phyloP scores from a whole-genome alignment of 164 flowering plant species.

The Vitis rotundifolia region DNA sequence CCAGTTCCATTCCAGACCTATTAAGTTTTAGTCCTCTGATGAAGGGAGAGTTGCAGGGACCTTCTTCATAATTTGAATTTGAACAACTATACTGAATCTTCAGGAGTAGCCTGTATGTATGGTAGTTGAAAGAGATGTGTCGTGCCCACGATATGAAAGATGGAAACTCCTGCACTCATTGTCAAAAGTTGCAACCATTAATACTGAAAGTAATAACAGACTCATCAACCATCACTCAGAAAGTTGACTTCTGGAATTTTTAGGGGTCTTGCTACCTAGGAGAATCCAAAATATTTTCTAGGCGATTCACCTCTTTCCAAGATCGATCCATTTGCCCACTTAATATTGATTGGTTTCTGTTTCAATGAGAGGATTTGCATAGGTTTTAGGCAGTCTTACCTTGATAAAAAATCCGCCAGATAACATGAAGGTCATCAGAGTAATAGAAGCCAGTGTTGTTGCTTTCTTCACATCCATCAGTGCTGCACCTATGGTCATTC shows the following conservation, averaged over 20 bases:
- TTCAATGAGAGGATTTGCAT: too few relatives aligned
- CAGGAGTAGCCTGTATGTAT: constrained; percentile 34
- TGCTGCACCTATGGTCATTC: constrained; percentile 37
- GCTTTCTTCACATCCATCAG: constrained; percentile 40
- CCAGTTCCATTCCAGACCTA: constrained; percentile 16
- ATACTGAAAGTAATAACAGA: too few relatives aligned
- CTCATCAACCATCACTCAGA: neutral
- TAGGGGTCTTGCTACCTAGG: neutral
- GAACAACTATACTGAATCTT: constrained; percentile 30
- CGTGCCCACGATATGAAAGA: constrained; percentile 39
- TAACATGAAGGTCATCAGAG: constrained; percentile 31
- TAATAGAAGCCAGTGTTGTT: constrained; percentile 30
- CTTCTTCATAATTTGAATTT: neutral
- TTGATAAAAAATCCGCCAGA: constrained; percentile 37
- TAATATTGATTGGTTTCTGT: too few relatives aligned
- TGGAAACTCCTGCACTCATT: constrained; percentile 36
- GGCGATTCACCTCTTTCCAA: too few relatives aligned
- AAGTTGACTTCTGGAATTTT: too few relatives aligned
- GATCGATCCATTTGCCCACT: too few relatives aligned
- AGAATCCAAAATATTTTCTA: too few relatives aligned
- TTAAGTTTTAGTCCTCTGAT: constrained; percentile 12
- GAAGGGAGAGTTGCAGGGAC: constrained; percentile 1
- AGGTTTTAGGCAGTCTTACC: constrained; percentile 7
- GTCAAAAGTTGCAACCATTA: neutral
- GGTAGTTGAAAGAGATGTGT: constrained; percentile 38